Conservation (phyloP, 2,329 filamentous ascomycete genomes). For the Xylariales sp. region DNA sequence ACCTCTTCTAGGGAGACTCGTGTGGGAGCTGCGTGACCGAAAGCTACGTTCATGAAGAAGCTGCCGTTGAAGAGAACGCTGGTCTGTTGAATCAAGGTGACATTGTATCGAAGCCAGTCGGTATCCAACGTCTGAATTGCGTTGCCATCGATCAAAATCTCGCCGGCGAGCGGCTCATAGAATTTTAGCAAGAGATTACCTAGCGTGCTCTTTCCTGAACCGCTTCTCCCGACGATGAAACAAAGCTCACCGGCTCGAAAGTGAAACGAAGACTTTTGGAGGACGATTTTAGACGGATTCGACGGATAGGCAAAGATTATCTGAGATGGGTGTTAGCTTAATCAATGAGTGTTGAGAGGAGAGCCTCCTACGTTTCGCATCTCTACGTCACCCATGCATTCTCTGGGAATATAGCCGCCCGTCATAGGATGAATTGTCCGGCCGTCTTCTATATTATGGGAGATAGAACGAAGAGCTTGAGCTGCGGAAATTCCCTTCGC, state of each 20-base stretch:
- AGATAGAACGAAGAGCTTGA: conserved; percentile 65
- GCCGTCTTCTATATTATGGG: conserved; percentile 47
- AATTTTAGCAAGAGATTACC: conserved; percentile 83
- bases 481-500: conserved; percentile 84
- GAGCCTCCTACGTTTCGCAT: conserved; percentile 69
- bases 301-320: conserved; percentile 86
- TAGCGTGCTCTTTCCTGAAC: conserved; percentile 92
- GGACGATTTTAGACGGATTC: conserved; percentile 68
- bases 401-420: conserved; percentile 50
- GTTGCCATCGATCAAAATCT: conserved; percentile 75
- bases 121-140: conserved; percentile 71
- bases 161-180: conserved; percentile 74
- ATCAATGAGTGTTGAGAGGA: background rate
- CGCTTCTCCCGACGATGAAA: conserved; percentile 87
- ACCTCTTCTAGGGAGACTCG: conserved; percentile 66
- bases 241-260: conserved; percentile 79
- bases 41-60: conserved; percentile 79
- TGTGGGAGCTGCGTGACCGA: conserved; percentile 69
- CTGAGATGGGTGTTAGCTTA: conserved; percentile 56
- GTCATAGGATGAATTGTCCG: conserved; percentile 47
- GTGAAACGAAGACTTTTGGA: conserved; percentile 72
- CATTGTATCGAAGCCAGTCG: conserved; percentile 79
- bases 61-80: conserved; percentile 85
- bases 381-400: conserved; percentile 75
- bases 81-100: conserved; percentile 85